Base-by-base conservation (phyloP, 2,329 filamentous ascomycete species). In the Neonectria punicea region DNA sequence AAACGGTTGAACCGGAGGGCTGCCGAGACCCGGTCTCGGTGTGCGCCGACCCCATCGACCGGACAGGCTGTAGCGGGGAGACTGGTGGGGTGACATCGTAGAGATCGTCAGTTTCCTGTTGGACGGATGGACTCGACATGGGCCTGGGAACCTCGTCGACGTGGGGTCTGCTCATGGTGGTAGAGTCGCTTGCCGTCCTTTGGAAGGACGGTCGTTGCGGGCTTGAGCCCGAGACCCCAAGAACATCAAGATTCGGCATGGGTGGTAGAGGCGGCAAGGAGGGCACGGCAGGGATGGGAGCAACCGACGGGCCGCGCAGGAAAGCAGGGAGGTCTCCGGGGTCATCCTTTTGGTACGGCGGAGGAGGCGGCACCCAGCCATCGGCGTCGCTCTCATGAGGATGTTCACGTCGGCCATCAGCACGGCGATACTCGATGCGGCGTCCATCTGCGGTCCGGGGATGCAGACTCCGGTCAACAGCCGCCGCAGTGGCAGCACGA, bases 371-470 rank as follows among this genome's bases (percentile, higher is more conserved):
- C 5, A 94, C 91, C 93, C 93, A 97, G 72, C 94, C 93, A 73
- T 96, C 93, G 4, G 93, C 92, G 76, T 96, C 93, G 68, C 92
- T 95, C 78, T 96, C 93, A 77, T 96, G 92, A 4, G 93, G 93
- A 70, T 93, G 86, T 73, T 94, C 91, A 46, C 87, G 84, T 46
- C 90, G 85, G 7, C 90, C 89, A 77, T 93, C 90, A 14, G 91
- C 90, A 50, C 90, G 86, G 49, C 89, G 87, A 74, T 91, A 92
- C 70, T 90, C 81, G 50, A 89, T 84, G 43, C 80, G 84, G 1
- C 88, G 81, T 71, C 83, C 80, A 70, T 86, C 81, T 58, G 86
- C 79, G 44, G 87, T 81, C 53, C 85, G 81, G 69, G 88, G 89
- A 69, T 93, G 85, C 53, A 91, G 85, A 25, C 88, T 86, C 60